A percentile compares a stretch with the other conserved stretches of the same genome.
phyloP scores from a whole-genome alignment of 2,329 filamentous ascomycete species.

The Phyllosticta capitalensis region DNA sequence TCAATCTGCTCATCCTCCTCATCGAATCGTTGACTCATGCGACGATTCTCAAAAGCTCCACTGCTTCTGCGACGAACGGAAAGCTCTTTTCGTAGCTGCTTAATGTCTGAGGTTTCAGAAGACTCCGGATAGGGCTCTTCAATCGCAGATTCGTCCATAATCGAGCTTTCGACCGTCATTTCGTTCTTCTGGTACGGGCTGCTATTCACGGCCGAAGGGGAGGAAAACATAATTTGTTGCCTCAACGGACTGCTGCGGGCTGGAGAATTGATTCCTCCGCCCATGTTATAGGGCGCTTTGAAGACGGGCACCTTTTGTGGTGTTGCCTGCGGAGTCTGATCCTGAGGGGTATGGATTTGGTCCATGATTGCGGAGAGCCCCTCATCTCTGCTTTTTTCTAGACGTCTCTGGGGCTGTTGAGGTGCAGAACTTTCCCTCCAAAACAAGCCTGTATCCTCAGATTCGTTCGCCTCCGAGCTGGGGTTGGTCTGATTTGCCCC shows the following conservation, averaged over 20 bases:
- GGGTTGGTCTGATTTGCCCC: not conserved
- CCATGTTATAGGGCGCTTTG: constrained; percentile 5
- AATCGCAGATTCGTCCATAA: not conserved
- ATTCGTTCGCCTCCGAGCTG: not conserved
- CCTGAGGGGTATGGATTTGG: constrained; percentile 12
- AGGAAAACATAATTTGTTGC: constrained; percentile 7
- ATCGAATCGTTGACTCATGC: not conserved
- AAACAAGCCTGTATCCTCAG: constrained; percentile 28
- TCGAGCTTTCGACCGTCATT: constrained; percentile 5
- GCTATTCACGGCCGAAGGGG: constrained; percentile 5
- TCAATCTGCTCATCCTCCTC: constrained; percentile 3
- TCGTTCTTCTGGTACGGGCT: constrained; percentile 5
- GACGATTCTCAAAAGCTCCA: not conserved
- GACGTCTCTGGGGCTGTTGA: constrained; percentile 14
- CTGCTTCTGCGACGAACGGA: not conserved
- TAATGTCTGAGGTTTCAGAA: not conserved
- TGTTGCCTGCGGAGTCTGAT: constrained; percentile 17
- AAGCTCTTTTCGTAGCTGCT: not conserved
- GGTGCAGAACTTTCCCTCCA: constrained; percentile 24
- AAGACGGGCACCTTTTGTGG: not conserved
- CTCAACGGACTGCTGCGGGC: constrained; percentile 6
- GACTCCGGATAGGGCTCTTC: not conserved
- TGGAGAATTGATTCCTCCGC: not conserved
- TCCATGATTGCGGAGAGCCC: constrained; percentile 21
- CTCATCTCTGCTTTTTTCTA: constrained; percentile 21